Evolutionary conservation across 768 basidiomycete species (phyloP), one percentile per base, ranked within the genome.

Genomic region (Lactifluus hygrophoroides): DNA sequence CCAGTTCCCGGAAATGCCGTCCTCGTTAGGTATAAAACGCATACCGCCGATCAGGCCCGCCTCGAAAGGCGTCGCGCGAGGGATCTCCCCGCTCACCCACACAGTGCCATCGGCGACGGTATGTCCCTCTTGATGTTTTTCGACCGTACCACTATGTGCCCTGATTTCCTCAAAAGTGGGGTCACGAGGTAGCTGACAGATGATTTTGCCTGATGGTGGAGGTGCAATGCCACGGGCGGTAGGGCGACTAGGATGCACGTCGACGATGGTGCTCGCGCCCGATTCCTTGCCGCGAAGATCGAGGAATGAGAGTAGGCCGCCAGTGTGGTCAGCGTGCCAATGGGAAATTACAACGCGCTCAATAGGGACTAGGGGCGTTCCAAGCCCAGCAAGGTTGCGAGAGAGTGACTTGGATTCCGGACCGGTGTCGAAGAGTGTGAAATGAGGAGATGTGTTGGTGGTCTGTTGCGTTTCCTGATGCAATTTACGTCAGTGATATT

Each of bases 401-500:
- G 82, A 78, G 61, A 94, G 81, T 27, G 86, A 83, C 23, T 73
- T 75, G 16, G 81, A 80, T 66, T 93, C 90, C 9, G 90, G 91
- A 0, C 91, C 91, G 16, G 88, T 85, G 71, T 94, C 91, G 67
- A 94, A 90, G 35, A 93, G 76, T 16, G 82, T 83, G n/a, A 77
- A 71, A 54, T 81, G 79, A 3, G 74, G 66, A 57, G 69, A 54
- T 42, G 75, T 69, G 21, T 72, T 82, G 23, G 74, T 65, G 10
- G 60, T 28, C 11, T 77, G 69, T 57, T 78, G 75, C 2, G 84
- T 88, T 76, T 86, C 79, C 83, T 84, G 66, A 9, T 23, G 25
- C 7, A 8, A 49, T 21, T 52, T 27, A 51, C 30, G 37, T 54
- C 17, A 45, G 14, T 37, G 16, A 16, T 13, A 37, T 35, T 38